Evolutionary conservation across 106 monocot species (phyloP).

Genomic region (Cymbidium sinense): DNA sequence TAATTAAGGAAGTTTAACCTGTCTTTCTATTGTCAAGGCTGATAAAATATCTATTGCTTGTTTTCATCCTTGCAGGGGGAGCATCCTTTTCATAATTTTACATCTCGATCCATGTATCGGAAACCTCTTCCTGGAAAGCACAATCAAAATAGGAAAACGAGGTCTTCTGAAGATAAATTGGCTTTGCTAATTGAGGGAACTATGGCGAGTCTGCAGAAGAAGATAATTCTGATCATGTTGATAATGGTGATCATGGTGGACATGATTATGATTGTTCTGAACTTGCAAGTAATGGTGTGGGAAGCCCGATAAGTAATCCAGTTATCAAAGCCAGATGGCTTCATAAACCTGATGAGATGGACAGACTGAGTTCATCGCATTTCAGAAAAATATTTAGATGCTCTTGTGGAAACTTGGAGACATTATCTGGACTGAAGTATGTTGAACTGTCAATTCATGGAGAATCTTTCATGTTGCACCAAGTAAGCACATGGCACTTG

Average conservation of each 20-base stretch:
- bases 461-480: constrained; percentile 97
- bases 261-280: constrained; percentile 2
- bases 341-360: constrained; percentile 83
- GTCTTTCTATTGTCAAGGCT: background rate
- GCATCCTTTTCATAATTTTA: constrained; percentile 94
- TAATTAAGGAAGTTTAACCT: background rate
- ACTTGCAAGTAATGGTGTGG: constrained; percentile 3
- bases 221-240: constrained; percentile 19
- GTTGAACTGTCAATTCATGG: constrained; percentile 81
- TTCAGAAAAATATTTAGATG: constrained; percentile 68
- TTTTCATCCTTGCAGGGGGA: constrained; percentile 54
- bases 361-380: constrained; percentile 76
- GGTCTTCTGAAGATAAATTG: constrained; percentile 4
- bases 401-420: constrained; percentile 65
- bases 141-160: constrained; percentile 11
- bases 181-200: constrained; percentile 9
- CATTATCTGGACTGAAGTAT: constrained; percentile 39
- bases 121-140: constrained; percentile 18
- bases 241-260: constrained; percentile 24
- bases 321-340: constrained; percentile 70
- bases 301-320: constrained; percentile 5
- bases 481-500: constrained; percentile 37
- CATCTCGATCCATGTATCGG: constrained; percentile 70
- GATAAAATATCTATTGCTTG: background rate
- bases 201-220: constrained; percentile 10